Conservation (phyloP, 176 grass and related monocot species). For the Hyparrhenia diplandra region DNA sequence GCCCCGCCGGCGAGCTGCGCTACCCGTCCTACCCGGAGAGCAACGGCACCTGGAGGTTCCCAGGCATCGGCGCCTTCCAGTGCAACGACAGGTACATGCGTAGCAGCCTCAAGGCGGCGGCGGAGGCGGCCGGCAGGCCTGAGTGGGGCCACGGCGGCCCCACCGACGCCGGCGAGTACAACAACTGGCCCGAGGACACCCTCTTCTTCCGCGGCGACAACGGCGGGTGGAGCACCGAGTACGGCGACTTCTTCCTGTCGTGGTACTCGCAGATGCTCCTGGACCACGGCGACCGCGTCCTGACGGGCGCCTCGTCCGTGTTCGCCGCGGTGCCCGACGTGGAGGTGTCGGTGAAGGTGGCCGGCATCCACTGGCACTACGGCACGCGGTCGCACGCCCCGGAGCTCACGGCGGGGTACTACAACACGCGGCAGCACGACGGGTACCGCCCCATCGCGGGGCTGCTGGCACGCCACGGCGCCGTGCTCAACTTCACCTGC, state of each 20-base stretch:
- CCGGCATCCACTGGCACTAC: conserved; percentile 86
- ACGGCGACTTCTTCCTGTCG: conserved; percentile 73
- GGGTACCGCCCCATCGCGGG: conserved; percentile 55
- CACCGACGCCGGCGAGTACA: conserved; percentile 59
- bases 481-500: conserved; percentile 80
- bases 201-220: conserved; percentile 52
- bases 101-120: conserved; percentile 49
- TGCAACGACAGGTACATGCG: conserved; percentile 77
- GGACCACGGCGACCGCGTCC: conserved; percentile 60
- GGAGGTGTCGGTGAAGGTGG: conserved; percentile 60
- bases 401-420: conserved; percentile 69
- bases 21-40: conserved; percentile 83
- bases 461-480: conserved; percentile 37
- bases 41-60: conserved; percentile 67
- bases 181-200: conserved; percentile 66
- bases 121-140: conserved; percentile 44
- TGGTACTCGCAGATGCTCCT: conserved; percentile 73
- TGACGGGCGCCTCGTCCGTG: conserved; percentile 38
- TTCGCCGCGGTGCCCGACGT: conserved; percentile 7
- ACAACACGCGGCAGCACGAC: conserved; percentile 58
- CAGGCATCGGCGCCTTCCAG: conserved; percentile 77
- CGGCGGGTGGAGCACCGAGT: conserved; percentile 54
- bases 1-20: conserved; percentile 74
- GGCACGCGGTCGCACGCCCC: conserved; percentile 56
- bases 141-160: conserved; percentile 51